Evolutionary conservation across 805 yeast species (phyloP).

Genomic region (Starmera quercuum): DNA sequence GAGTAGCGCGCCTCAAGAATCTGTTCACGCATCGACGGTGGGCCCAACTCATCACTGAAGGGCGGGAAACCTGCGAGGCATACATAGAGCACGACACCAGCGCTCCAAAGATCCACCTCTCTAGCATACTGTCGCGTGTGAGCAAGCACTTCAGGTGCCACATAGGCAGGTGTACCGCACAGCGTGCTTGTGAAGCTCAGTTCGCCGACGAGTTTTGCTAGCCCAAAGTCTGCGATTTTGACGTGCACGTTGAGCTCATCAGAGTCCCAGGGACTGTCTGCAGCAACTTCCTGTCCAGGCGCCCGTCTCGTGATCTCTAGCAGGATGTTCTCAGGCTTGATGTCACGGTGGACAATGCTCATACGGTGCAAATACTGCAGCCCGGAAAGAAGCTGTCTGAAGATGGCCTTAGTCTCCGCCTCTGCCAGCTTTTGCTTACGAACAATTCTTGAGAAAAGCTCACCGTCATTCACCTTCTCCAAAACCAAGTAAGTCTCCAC

Average conservation of each 20-base stretch:
- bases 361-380: slow-evolving; percentile 57
- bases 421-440: slow-evolving; percentile 54
- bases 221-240: slow-evolving; percentile 80
- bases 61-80: slow-evolving; percentile 84
- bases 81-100: slow-evolving; percentile 71
- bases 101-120: slow-evolving; percentile 76
- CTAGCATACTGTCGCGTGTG: slow-evolving; percentile 55
- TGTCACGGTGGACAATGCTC: slow-evolving; percentile 71
- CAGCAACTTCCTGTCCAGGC: slow-evolving; percentile 18
- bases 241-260: slow-evolving; percentile 57
- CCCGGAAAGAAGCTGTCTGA: slow-evolving; percentile 60
- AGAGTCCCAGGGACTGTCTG: slow-evolving; percentile 35
- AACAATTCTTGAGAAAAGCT: slow-evolving; percentile 64
- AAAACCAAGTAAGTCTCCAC: slow-evolving; percentile 50
- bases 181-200: slow-evolving; percentile 66
- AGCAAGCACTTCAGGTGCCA: slow-evolving; percentile 68
- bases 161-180: slow-evolving; percentile 85
- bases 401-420: slow-evolving; percentile 54
- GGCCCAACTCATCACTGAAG: slow-evolving; percentile 73
- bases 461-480: slow-evolving; percentile 71
- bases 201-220: slow-evolving; percentile 57
- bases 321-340: slow-evolving; percentile 72
- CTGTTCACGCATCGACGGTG: slow-evolving; percentile 73
- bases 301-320: slow-evolving; percentile 39
- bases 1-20: slow-evolving; percentile 61